Conservation (phyloP, 2,329 filamentous ascomycete genomes). For the Penicillium sp. region DNA sequence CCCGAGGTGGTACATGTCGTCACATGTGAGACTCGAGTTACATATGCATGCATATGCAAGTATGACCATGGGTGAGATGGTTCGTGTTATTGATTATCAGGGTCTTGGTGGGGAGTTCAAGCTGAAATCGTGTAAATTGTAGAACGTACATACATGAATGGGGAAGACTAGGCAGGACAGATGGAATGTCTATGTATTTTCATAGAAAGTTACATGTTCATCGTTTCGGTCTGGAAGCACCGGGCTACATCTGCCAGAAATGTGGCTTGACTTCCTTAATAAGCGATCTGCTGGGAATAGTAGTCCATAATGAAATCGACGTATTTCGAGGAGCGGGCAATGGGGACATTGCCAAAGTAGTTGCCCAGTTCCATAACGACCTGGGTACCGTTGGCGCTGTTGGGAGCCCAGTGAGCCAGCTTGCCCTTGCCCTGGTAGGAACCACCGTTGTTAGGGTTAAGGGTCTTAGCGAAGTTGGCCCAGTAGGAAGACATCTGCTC, state of each 20-base stretch:
- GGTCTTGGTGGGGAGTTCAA: no score
- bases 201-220: background rate
- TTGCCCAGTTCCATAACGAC: constrained; percentile 25
- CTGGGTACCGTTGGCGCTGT: constrained; percentile 21
- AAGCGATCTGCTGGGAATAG: constrained; percentile 21
- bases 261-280: constrained; percentile 3
- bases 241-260: background rate
- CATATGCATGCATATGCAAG: background rate
- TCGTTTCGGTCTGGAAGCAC: background rate
- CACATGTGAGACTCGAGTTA: background rate
- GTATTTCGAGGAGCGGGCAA: constrained; percentile 16
- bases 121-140: no score
- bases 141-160: no score
- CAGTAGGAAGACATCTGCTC: constrained; percentile 35
- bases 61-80: background rate
- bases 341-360: constrained; percentile 19
- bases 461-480: constrained; percentile 37
- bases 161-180: no score
- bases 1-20: background rate
- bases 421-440: constrained; percentile 19
- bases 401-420: constrained; percentile 20
- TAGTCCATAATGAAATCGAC: constrained; percentile 24
- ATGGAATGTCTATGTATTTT: background rate
- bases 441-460: constrained; percentile 26
- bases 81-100: no score